Evolutionary conservation across 1,284 basidiomycete species (phyloP), one percentile per base, ranked within the genome.

Genomic region (Ganoderma sinense): DNA sequence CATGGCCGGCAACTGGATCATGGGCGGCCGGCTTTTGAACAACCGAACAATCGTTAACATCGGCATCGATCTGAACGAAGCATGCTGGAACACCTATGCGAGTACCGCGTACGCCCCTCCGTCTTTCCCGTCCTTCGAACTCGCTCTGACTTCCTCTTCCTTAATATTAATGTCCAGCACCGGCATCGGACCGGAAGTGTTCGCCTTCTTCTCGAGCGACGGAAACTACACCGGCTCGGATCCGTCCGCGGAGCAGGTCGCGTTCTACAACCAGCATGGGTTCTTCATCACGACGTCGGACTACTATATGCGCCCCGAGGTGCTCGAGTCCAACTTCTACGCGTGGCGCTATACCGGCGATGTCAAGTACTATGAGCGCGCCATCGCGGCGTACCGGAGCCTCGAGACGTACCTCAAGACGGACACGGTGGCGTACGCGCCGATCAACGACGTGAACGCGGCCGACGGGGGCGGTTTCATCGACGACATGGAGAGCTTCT

Each of bases 261-360:
- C 79, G 0, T 93, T 92, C 81, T 88, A 89, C 77, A 59, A 85
- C 20, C 23, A 87, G 70, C 83, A 93, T 70, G 92, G 91, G 0
- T 93, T 87, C 79, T 93, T 91, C 77, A 86, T 91, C 83, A 71
- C 43, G 66, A 76, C 45, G 8, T 20, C 18, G 10, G 80, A 90
- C 73, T 88, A 87, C 68, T 80, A 84, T 73, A 82, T 90, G 55
- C 89, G 92, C 53, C 90, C 91, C 6, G 90, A 92, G 80, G 91
- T 93, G 39, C 85, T 94, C 26, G 92, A 94, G 78, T 90, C 88
- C 65, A 94, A 93, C 81, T 93, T 93, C 82, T 91, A 92, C 72
- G 91, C 91, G 4, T 93, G 87, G 86, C 86, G 92, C 45, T 86
- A 84, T n/a, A 92, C 91, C 0, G 92, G 91, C 1, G 82, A 85